Evolutionary conservation across 139 green algal species (phyloP), one percentile per base, ranked within the genome.

Genomic region (Spirogloea muscicola): DNA sequence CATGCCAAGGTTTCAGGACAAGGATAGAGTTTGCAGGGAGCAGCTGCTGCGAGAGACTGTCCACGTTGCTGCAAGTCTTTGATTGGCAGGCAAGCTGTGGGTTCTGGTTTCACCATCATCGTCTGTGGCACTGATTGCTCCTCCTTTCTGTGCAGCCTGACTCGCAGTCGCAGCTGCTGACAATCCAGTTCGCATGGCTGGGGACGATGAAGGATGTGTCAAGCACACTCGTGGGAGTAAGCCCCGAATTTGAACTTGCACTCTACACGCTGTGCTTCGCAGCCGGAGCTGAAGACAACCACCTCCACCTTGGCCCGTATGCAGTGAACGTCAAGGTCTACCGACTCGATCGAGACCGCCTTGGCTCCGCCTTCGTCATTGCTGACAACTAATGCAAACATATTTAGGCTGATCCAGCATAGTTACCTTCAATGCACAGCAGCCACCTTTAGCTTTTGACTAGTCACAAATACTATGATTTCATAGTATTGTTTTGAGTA

Each of bases 181-280:
- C 48, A 10, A 62, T 84, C 6, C 81, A 86, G 29, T 84, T 84
- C 37, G 49, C 39, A 42, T 84, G 82, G 86, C 63, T 80, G 38
- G 85, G 80, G 38, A 62, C 88, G 51, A 67, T 66, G 39, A 93
- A 93, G 84, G 68, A 55, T 1, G 62, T 91, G 4, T 86, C 79
- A 25, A 86, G 84, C 4, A 83, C 89, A 37, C 87, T 91, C 49
- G 82, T 93, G 48, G 88, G 88, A 46, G 88, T 82, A 4, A 89
- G 84, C 1, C 89, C 89, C 2, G 89, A 92, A 70, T 92, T 92
- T 82, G 89, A 92, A 83, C 33, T 93, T 51, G 89, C 88, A 1
- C 81, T 92, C 36, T 92, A 91, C 74, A 87, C 88, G 3, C 57
- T 92, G 58, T 90, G 80, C 85, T 91, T 91, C 66, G 31, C 88